A percentile compares a stretch with the other conserved stretches of the same genome.
Evolutionary conservation across 2,329 filamentous ascomycete species (phyloP).

Genomic region (Talaromyces piceae): DNA sequence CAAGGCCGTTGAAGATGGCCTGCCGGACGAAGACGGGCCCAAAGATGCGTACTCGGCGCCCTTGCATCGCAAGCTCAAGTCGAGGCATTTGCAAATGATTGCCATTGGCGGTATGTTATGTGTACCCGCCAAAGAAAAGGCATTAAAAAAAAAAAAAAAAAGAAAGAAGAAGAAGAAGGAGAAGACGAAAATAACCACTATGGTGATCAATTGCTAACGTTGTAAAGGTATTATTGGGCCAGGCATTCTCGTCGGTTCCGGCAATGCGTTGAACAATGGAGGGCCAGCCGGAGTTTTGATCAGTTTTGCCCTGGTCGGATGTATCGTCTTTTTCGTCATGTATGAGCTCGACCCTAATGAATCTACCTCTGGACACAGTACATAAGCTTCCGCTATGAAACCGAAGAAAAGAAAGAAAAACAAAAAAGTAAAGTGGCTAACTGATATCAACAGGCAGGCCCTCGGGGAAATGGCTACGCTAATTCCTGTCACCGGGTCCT

Average conservation of each 20-base stretch:
- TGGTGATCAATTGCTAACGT: too few relatives aligned
- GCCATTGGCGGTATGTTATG: conserved; percentile 46
- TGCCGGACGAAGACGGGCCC: conserved; percentile 4
- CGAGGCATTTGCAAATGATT: conserved; percentile 59
- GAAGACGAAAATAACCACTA: too few relatives aligned
- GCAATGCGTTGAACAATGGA: conserved; percentile 59
- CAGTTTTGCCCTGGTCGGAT: conserved; percentile 63
- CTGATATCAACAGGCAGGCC: conserved; percentile 51
- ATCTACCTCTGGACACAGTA: conserved; percentile 39
- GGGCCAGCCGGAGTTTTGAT: conserved; percentile 67
- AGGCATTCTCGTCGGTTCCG: conserved; percentile 64
- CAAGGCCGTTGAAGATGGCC: background rate
- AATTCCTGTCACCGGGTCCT: conserved; percentile 63
- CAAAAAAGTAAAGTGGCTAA: too few relatives aligned
- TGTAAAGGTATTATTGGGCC: conserved; percentile 52
- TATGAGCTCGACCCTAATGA: too few relatives aligned
- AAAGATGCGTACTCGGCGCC: conserved; percentile 19
- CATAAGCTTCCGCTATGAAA: too few relatives aligned
- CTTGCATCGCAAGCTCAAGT: conserved; percentile 43
- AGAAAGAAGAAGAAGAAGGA: too few relatives aligned
- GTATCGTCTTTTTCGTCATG: conserved; percentile 52
- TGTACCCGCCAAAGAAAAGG: background rate
- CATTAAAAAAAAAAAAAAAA: too few relatives aligned
- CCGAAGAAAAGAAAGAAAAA: too few relatives aligned
- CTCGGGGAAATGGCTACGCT: conserved; percentile 68